Evolutionary conservation across 495 filamentous ascomycete genomes (phyloP), one percentile per base, ranked within the genome.

Genomic region (Neurospora terricola): DNA sequence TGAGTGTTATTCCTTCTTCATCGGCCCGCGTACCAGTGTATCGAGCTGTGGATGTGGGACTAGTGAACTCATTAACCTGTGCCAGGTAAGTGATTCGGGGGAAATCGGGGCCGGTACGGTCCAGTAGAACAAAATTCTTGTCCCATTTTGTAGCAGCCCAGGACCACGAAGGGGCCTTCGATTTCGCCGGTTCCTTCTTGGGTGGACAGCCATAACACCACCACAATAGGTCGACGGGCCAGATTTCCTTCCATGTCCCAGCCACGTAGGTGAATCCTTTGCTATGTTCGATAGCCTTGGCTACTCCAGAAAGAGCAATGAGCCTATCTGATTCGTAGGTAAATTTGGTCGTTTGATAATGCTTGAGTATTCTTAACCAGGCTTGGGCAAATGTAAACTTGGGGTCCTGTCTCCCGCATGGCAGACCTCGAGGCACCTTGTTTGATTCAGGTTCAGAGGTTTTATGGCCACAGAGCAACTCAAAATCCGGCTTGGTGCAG

Each of bases 301-400:
- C 77, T n/a, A 78, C 62, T 4, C 76, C 76, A 27, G 76, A 68
- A 16, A 78, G 70, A 16, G 77, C 77, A 5, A 77, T 76, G 36
- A 75, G 73, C 10, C 73, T 69, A 38, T 78, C 77, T 11, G 42
- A 74, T 40, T 74, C 76, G 37, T 74, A 73, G 12, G 76, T 76
- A 1, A 78, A 69, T 5, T 66, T 43, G 11, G 30, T 54, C 8
- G 18, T 3, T 0, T 34, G 4, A 40, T 74, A 75, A 34, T 69
- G 18, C 0, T 5, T 14, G n/a, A 74, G 66, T 11, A 74, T 18
- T 4, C 1, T 3, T 0, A 16, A 1, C 27, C 54, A 62, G 54
- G 23, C 23, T 18, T 0, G 5, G 6, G 14, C 27, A 9, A 62
- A 62, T 62, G 27, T 12, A 0, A 12, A 0, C 1, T 8, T 62